A percentile compares a stretch with the other conserved stretches of the same genome.
Evolutionary conservation across 2,329 filamentous ascomycete species (phyloP).

Genomic region (Exophiala xenobiotica): DNA sequence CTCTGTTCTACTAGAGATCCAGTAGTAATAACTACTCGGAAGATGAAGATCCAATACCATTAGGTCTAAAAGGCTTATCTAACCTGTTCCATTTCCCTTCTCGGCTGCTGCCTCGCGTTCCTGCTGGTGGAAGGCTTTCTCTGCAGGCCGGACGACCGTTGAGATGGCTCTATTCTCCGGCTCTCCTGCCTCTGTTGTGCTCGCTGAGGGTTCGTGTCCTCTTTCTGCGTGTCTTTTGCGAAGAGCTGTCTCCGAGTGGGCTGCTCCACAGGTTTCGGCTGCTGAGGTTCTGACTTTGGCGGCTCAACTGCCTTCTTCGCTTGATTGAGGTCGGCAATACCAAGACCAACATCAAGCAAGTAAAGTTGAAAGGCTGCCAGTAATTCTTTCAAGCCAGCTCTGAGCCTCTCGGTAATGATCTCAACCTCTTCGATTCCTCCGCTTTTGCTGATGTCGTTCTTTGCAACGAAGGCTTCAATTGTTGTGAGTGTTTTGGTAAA

Average conservation of each 20-base stretch:
- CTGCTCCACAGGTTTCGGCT: constrained; percentile 5
- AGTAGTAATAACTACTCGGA: too few relatives aligned
- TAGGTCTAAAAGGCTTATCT: too few relatives aligned
- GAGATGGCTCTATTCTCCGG: constrained; percentile 5
- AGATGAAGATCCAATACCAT: too few relatives aligned
- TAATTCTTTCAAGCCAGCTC: constrained; percentile 63
- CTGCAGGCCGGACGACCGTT: not conserved
- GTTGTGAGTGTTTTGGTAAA: constrained; percentile 68
- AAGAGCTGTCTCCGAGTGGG: constrained; percentile 12
- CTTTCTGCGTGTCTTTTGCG: constrained; percentile 6
- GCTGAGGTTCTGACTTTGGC: constrained; percentile 9
- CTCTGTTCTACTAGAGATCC: too few relatives aligned
- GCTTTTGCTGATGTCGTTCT: constrained; percentile 51
- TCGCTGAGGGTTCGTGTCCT: not conserved
- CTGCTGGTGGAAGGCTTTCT: not conserved
- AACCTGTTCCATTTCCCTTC: constrained; percentile 27
- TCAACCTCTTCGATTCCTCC: constrained; percentile 61
- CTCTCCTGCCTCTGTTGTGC: not conserved
- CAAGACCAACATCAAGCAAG: constrained; percentile 67
- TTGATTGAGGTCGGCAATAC: constrained; percentile 67
- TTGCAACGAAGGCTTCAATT: constrained; percentile 67
- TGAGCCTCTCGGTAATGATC: constrained; percentile 64
- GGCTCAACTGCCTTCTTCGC: constrained; percentile 63
- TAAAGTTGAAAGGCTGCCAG: constrained; percentile 73
- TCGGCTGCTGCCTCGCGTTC: constrained; percentile 9